These are phyloP conservation scores for Sporisorium scitamineum DNA, from an alignment of 1,284 basidiomycete genomes.

Conservation along the genomic window DNA sequence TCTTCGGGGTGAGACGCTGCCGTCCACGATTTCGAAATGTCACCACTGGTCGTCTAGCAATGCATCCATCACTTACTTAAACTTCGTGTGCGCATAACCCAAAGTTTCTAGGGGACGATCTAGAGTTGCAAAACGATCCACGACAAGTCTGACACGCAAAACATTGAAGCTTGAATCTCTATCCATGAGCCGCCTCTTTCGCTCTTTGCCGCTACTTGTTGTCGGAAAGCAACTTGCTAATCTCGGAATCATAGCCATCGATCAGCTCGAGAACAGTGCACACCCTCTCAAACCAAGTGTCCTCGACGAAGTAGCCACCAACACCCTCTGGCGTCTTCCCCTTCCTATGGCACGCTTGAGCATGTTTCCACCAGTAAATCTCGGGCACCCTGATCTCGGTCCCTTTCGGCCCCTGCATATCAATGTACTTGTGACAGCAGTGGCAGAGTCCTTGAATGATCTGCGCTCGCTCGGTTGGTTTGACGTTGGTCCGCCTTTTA, in stretches of 20 bases:
- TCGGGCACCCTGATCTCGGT: conserved; percentile 47
- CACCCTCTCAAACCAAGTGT: conserved; percentile 29
- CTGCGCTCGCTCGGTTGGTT: conserved; percentile 18
- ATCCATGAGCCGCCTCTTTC: background rate
- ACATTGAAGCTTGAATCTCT: conserved; percentile 1
- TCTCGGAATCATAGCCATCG: conserved; percentile 20
- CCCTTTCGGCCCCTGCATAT: conserved; percentile 39
- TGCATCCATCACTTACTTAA: conserved; percentile 4
- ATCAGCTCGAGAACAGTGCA: conserved; percentile 16
- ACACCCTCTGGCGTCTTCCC: conserved; percentile 10
- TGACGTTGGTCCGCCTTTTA: conserved; percentile 11
- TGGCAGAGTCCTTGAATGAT: conserved; percentile 46
- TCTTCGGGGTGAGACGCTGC: background rate
- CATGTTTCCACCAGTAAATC: conserved; percentile 58
- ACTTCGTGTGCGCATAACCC: background rate
- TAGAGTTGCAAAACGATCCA: background rate
- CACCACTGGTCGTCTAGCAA: background rate
- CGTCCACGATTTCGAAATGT: background rate
- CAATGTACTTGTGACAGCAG: conserved; percentile 38
- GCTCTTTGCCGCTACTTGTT: background rate
- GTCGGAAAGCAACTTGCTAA: conserved; percentile 19
- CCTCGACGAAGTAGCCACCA: conserved; percentile 29
- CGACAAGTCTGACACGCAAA: background rate
- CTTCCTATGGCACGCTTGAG: conserved; percentile 36
- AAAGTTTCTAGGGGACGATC: background rate